These are phyloP conservation scores for Dendrobium chrysotoxum DNA, from an alignment of 106 monocot genomes.

Conservation along the genomic window DNA sequence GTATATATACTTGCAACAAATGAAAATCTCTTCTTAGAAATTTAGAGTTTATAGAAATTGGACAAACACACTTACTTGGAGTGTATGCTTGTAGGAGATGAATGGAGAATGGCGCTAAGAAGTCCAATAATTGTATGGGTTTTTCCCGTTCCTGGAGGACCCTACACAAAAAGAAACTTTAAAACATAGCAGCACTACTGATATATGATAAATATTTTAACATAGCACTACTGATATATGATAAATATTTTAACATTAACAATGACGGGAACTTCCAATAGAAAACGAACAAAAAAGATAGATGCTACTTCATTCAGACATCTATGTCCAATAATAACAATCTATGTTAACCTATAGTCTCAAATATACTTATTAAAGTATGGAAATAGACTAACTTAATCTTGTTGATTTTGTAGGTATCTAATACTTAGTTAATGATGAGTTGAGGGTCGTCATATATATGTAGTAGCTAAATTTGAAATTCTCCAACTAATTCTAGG, in stretches of 20 bases:
- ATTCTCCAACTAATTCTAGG: too few species aligned
- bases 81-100: constrained; percentile 72
- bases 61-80: constrained; percentile 37
- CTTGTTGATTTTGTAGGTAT: too few species aligned
- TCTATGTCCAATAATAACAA: neutral
- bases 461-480: too few species aligned
- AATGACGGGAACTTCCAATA: neutral
- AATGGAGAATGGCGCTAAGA: constrained; percentile 89
- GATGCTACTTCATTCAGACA: neutral
- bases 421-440: too few species aligned
- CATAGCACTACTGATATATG: constrained; percentile 1
- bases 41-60: neutral
- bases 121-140: constrained; percentile 99
- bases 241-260: neutral
- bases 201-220: neutral
- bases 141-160: constrained; percentile 99
- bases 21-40: neutral
- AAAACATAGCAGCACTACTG: constrained; percentile 6
- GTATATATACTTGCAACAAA: neutral
- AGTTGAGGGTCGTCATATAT: too few species aligned
- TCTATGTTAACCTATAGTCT: neutral
- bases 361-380: neutral
- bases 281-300: neutral
- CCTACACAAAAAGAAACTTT: constrained; percentile 34
- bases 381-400: neutral